These are phyloP conservation scores for Globisporangium heterothallicum DNA, from an alignment of 352 stramenopile species.

Conservation along the genomic window DNA sequence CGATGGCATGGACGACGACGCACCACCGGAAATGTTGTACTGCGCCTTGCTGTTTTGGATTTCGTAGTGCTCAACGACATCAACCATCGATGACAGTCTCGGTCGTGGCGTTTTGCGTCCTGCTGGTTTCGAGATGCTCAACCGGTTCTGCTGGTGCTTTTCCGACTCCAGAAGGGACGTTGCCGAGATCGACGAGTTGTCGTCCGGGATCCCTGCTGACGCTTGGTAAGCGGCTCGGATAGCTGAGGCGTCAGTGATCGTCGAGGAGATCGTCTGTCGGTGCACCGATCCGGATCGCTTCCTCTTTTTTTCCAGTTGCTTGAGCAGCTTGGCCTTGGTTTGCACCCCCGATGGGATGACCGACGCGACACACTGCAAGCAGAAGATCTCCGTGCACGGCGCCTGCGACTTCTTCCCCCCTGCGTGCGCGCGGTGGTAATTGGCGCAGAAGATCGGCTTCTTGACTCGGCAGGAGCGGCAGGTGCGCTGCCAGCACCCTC, in stretches of 20 bases:
- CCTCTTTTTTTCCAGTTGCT: constrained; percentile 59
- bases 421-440: constrained; percentile 38
- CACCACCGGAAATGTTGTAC: constrained; percentile 23
- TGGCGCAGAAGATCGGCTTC: constrained; percentile 71
- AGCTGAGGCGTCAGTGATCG: constrained; percentile 18
- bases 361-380: constrained; percentile 61
- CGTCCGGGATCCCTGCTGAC: constrained; percentile 39
- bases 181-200: constrained; percentile 60
- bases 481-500: constrained; percentile 59
- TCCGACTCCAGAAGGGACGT: constrained; percentile 68
- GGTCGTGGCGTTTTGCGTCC: constrained; percentile 4
- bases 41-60: constrained; percentile 12
- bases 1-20: constrained; percentile 39
- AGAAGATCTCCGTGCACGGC: constrained; percentile 74
- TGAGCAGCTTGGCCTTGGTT: constrained; percentile 61
- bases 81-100: constrained; percentile 36
- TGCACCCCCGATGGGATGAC: constrained; percentile 56
- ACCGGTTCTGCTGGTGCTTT: constrained; percentile 55
- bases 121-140: constrained; percentile 32
- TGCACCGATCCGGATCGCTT: constrained; percentile 27
- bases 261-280: constrained; percentile 31
- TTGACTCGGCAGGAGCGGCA: constrained; percentile 62
- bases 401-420: constrained; percentile 14
- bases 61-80: constrained; percentile 62
- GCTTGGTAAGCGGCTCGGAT: constrained; percentile 26